Evolutionary conservation across 768 basidiomycete species (phyloP).

Genomic region (Tricholoma matsutake): DNA sequence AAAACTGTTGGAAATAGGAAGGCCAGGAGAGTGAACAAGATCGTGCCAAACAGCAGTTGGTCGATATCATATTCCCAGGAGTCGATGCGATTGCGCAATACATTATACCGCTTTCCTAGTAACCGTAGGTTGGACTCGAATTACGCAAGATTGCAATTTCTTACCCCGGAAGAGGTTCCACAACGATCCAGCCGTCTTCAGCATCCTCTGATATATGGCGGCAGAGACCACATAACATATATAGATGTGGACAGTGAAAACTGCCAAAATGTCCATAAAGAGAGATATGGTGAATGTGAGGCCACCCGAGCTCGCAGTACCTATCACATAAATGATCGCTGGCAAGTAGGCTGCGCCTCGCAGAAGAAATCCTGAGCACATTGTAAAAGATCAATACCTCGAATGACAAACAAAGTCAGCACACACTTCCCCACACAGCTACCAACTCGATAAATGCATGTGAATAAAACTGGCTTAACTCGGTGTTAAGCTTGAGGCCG

Average conservation of each 20-base stretch:
- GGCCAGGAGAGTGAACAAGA: slow-evolving; percentile 77
- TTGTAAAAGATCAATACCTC: background rate
- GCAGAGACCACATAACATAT: slow-evolving; percentile 65
- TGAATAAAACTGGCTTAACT: slow-evolving; percentile 86
- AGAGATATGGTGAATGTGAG: slow-evolving; percentile 68
- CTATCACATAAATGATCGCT: slow-evolving; percentile 30
- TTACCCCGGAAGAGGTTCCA: slow-evolving; percentile 91
- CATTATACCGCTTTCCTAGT: slow-evolving; percentile 85
- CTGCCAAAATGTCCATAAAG: slow-evolving; percentile 58
- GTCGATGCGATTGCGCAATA: slow-evolving; percentile 83
- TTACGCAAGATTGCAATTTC: background rate
- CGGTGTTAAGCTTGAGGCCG: slow-evolving; percentile 93
- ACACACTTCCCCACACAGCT: slow-evolving; percentile 70
- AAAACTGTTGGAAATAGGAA: slow-evolving; percentile 84
- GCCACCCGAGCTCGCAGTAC: slow-evolving; percentile 41
- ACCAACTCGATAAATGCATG: slow-evolving; percentile 65
- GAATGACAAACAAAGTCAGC: background rate
- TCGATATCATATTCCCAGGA: slow-evolving; percentile 90
- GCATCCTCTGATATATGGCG: slow-evolving; percentile 57
- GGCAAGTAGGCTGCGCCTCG: slow-evolving; percentile 27
- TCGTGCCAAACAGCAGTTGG: slow-evolving; percentile 92
- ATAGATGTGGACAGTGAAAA: slow-evolving; percentile 72
- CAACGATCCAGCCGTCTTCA: slow-evolving; percentile 58
- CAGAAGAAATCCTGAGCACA: slow-evolving; percentile 21
- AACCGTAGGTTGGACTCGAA: background rate